A percentile compares a stretch with the other conserved stretches of the same genome.
Conservation (phyloP, 2,329 filamentous ascomycete genomes). For the Colletotrichum eleusines region DNA sequence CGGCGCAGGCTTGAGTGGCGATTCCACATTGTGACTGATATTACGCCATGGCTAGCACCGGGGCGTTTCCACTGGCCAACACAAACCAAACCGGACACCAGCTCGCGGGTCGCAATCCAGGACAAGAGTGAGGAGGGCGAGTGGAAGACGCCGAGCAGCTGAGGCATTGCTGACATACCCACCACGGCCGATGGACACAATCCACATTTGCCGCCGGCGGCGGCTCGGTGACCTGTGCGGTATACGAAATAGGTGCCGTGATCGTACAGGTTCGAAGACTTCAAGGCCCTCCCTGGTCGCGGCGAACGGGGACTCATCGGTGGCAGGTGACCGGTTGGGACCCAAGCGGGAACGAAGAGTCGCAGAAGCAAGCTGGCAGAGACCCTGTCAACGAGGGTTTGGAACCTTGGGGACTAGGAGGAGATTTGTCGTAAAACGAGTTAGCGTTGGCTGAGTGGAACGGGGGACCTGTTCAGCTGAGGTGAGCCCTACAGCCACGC, state of each 20-base stretch:
- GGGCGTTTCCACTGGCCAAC: not conserved
- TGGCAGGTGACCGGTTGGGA: conserved; percentile 35
- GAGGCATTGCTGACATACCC: conserved; percentile 34
- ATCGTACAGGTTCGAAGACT: conserved; percentile 11
- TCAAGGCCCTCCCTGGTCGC: conserved; percentile 45
- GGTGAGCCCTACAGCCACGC: conserved; percentile 53
- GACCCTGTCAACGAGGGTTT: conserved; percentile 1
- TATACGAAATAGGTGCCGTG: not conserved
- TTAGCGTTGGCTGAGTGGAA: conserved; percentile 48
- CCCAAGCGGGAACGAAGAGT: conserved; percentile 11
- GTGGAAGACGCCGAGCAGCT: conserved; percentile 1
- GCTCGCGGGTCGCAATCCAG: not conserved
- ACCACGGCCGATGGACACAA: conserved; percentile 10
- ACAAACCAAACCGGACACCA: conserved; percentile 11
- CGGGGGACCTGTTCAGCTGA: conserved; percentile 54
- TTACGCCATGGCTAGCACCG: not conserved
- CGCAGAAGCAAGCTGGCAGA: conserved; percentile 25
- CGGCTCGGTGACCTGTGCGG: conserved; percentile 27
- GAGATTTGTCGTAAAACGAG: conserved; percentile 45
- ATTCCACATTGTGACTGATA: conserved; percentile 12
- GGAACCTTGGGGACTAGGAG: conserved; percentile 13
- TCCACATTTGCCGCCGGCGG: conserved; percentile 18
- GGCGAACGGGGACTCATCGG: conserved; percentile 46
- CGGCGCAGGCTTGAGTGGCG: conserved; percentile 21
- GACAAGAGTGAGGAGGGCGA: conserved; percentile 5